Percentiles rank a stretch among this genome's conserved stretches.
Evolutionary conservation across 2,329 filamentous ascomycete species (phyloP).

Genomic region (Trichoderma citrinoviride): DNA sequence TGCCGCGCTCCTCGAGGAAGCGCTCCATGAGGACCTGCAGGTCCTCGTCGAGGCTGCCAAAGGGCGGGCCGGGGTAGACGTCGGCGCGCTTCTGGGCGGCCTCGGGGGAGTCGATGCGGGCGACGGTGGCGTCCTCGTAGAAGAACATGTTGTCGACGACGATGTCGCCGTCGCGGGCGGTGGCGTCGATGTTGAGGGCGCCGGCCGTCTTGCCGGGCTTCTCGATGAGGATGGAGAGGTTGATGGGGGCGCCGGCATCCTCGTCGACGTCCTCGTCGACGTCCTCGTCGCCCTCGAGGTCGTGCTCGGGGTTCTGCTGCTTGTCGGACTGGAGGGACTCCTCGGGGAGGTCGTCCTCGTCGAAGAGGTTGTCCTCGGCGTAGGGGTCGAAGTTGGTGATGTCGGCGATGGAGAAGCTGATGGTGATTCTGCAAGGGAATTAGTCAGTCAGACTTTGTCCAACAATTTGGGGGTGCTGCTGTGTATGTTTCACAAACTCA

Average conservation of each 20-base stretch:
- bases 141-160: conserved; percentile 89
- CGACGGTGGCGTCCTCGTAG: conserved; percentile 74
- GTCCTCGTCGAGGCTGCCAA: conserved; percentile 93
- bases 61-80: conserved; percentile 86
- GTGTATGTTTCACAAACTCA: no score
- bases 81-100: conserved; percentile 72
- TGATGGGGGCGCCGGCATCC: conserved; percentile 69
- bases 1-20: conserved; percentile 90
- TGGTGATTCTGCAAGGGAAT: conserved; percentile 38
- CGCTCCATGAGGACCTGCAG: conserved; percentile 88
- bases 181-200: conserved; percentile 80
- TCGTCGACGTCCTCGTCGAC: conserved; percentile 48
- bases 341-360: conserved; percentile 41
- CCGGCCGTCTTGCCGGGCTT: conserved; percentile 70
- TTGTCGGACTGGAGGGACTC: conserved; percentile 49
- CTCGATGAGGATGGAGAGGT: conserved; percentile 83
- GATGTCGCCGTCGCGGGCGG: conserved; percentile 81
- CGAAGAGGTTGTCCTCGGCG: conserved; percentile 39
- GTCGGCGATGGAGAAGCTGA: conserved; percentile 45
- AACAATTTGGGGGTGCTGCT: no score
- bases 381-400: conserved; percentile 42
- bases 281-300: conserved; percentile 47
- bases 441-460: conserved; percentile 16
- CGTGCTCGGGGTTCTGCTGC: conserved; percentile 51
- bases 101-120: conserved; percentile 73